Conservation (phyloP, 2,329 filamentous ascomycete species). For the Phialocephala subalpina region DNA sequence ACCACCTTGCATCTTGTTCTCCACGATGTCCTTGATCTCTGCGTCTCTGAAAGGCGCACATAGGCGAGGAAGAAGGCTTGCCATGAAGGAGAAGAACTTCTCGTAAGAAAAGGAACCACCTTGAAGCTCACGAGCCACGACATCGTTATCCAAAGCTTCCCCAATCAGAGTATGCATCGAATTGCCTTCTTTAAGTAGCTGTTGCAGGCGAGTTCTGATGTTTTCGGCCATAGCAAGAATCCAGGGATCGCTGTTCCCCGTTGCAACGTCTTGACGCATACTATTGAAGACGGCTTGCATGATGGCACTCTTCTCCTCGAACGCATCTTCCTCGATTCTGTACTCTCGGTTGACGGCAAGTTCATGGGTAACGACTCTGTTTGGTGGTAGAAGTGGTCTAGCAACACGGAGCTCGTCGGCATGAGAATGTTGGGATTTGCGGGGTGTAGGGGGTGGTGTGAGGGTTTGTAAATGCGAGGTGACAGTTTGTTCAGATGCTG, state of each 20-base stretch:
- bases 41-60: constrained; percentile 84
- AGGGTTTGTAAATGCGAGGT: constrained; percentile 55
- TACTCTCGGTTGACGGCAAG: constrained; percentile 82
- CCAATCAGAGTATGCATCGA: constrained; percentile 78
- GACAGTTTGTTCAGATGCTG: constrained; percentile 50
- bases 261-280: constrained; percentile 68
- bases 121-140: constrained; percentile 73
- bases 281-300: constrained; percentile 63
- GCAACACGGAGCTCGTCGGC: constrained; percentile 41
- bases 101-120: constrained; percentile 82
- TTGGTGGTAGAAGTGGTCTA: constrained; percentile 69
- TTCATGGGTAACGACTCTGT: constrained; percentile 80
- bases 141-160: constrained; percentile 77
- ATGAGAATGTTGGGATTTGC: constrained; percentile 30
- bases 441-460: constrained; percentile 62
- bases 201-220: constrained; percentile 75
- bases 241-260: constrained; percentile 71
- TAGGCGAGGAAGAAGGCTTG: constrained; percentile 76
- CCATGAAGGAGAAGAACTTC: constrained; percentile 81
- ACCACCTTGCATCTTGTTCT: constrained; percentile 65
- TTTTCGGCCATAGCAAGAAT: constrained; percentile 76
- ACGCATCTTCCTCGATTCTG: constrained; percentile 70
- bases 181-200: constrained; percentile 74
- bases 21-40: constrained; percentile 73
- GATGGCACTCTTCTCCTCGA: constrained; percentile 67